Percentiles rank a stretch among this genome's conserved stretches.
phyloP scores from a whole-genome alignment of 2,329 filamentous ascomycete species.

The Sporothrix brunneoviolacea region DNA sequence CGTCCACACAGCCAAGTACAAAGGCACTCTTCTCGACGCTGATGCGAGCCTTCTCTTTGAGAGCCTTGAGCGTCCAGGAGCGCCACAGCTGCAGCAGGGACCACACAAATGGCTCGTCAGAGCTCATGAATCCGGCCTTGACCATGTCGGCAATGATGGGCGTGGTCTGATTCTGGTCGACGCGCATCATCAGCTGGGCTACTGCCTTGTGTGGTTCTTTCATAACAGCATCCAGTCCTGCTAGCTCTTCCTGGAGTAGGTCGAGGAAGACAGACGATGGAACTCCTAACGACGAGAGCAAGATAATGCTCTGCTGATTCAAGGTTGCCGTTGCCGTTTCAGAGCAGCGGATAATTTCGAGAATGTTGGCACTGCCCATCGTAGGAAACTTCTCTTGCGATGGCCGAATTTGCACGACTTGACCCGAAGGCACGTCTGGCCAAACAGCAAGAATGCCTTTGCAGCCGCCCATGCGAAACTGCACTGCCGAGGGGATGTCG shows the following conservation, averaged over 20 bases:
- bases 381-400: conserved; percentile 79
- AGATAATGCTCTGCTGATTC: conserved; percentile 82
- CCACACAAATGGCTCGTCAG: conserved; percentile 70
- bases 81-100: conserved; percentile 79
- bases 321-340: conserved; percentile 69
- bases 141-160: conserved; percentile 70
- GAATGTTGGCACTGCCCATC: conserved; percentile 52
- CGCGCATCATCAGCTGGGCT: conserved; percentile 61
- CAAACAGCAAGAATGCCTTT: conserved; percentile 83
- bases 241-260: conserved; percentile 63
- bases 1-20: conserved; percentile 81
- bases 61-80: conserved; percentile 77
- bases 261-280: conserved; percentile 56
- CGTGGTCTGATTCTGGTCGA: conserved; percentile 81
- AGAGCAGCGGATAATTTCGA: conserved; percentile 83
- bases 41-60: conserved; percentile 90
- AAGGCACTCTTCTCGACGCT: conserved; percentile 77
- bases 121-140: conserved; percentile 67
- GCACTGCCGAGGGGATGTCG: conserved; percentile 70
- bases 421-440: conserved; percentile 49
- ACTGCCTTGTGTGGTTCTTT: conserved; percentile 56
- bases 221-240: conserved; percentile 64
- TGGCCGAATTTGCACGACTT: conserved; percentile 68
- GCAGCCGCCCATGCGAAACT: conserved; percentile 86
- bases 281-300: conserved; percentile 75